A percentile compares a stretch with the other conserved stretches of the same genome.
These are phyloP conservation scores for Emergomyces orientalis DNA, from an alignment of 2,329 filamentous ascomycete genomes.

Conservation along the genomic window DNA sequence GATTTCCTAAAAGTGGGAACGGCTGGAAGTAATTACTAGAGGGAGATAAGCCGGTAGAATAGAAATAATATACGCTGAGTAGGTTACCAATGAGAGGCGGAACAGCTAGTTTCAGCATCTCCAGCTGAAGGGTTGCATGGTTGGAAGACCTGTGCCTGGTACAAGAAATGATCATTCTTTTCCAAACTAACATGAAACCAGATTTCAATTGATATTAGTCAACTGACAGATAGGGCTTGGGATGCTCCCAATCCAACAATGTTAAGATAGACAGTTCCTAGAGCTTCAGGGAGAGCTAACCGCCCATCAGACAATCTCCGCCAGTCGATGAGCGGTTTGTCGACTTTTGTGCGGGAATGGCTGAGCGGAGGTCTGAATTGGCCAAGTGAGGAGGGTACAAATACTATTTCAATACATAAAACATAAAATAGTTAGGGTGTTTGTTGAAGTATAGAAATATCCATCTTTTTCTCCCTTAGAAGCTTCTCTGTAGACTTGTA, in stretches of 20 bases:
- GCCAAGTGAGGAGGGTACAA: too few species aligned
- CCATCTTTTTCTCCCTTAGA: background rate
- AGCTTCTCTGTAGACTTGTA: background rate
- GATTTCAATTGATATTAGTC: too few species aligned
- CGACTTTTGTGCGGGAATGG: background rate
- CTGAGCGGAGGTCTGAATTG: background rate
- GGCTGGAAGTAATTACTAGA: background rate
- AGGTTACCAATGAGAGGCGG: background rate
- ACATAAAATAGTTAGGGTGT: background rate
- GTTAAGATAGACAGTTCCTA: background rate
- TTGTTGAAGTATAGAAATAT: background rate
- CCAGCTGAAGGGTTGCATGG: too few species aligned
- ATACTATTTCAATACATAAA: background rate
- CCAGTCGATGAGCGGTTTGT: background rate
- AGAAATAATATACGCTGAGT: too few species aligned
- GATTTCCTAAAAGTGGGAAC: background rate
- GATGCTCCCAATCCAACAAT: background rate
- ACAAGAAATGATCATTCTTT: background rate
- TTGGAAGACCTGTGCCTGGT: background rate
- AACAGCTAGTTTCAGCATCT: background rate
- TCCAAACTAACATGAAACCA: background rate
- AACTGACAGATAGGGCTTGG: background rate
- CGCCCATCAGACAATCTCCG: background rate
- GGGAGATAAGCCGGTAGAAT: background rate
- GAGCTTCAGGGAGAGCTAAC: background rate